phyloP scores from a whole-genome alignment of 345 rosid genomes.

The Salix exigua region DNA sequence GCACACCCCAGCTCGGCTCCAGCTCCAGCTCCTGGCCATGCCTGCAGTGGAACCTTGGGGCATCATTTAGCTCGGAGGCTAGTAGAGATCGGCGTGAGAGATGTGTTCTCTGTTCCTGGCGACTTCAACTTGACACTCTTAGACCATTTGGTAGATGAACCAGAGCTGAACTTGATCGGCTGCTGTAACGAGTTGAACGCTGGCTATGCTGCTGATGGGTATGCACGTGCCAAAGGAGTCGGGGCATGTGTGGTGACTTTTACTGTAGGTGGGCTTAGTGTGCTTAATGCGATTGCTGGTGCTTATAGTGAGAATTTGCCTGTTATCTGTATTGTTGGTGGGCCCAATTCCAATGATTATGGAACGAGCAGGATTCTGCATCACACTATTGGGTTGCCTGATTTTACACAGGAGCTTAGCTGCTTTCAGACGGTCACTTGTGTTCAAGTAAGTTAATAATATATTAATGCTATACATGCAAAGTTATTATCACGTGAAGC shows the following conservation, averaged over 20 bases:
- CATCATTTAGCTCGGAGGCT: slow-evolving; percentile 60
- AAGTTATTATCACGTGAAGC: not conserved
- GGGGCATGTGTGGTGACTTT: slow-evolving; percentile 74
- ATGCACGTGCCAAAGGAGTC: slow-evolving; percentile 59
- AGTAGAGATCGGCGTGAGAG: slow-evolving; percentile 62
- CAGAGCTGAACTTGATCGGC: slow-evolving; percentile 50
- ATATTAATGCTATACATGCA: not conserved
- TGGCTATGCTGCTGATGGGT: slow-evolving; percentile 77
- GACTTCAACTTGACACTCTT: slow-evolving; percentile 63
- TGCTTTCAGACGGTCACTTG: slow-evolving; percentile 65
- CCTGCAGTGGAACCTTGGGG: slow-evolving; percentile 44
- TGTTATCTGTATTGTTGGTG: slow-evolving; percentile 60
- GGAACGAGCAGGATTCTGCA: slow-evolving; percentile 67
- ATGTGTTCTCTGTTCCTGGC: slow-evolving; percentile 72
- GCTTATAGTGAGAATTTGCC: slow-evolving; percentile 75
- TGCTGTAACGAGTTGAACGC: slow-evolving; percentile 83
- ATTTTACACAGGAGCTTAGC: slow-evolving; percentile 59
- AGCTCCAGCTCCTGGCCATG: slow-evolving; percentile 8
- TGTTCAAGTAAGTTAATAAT: slow-evolving; percentile 38
- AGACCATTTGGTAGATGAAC: slow-evolving; percentile 61
- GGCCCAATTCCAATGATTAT: slow-evolving; percentile 68
- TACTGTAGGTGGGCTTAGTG: slow-evolving; percentile 76
- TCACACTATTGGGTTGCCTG: slow-evolving; percentile 70
- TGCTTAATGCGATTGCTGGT: slow-evolving; percentile 65
- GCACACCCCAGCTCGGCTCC: slow-evolving; percentile 27